Conservation (phyloP, 768 basidiomycete genomes). For the Trametes elegans region DNA sequence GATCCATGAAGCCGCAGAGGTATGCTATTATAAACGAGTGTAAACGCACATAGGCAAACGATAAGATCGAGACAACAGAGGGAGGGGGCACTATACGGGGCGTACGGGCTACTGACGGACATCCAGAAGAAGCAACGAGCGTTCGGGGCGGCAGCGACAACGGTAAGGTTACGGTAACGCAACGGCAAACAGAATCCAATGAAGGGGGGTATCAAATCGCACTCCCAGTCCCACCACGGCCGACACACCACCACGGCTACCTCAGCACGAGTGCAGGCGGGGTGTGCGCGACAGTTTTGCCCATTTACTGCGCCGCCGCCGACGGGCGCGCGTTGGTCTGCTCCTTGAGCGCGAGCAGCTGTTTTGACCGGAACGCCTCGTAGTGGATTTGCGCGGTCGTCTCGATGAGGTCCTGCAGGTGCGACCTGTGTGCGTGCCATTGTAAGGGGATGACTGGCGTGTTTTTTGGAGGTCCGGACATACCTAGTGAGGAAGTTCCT, state of each 20-base stretch:
- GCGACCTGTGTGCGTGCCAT: conserved; percentile 59
- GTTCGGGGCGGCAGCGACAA: not conserved
- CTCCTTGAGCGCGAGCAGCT: conserved; percentile 95
- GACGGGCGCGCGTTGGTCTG: conserved; percentile 72
- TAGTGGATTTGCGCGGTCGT: conserved; percentile 99
- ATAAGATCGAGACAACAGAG: conserved; percentile 16
- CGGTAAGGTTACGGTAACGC: conserved; percentile 9
- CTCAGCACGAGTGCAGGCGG: too few species aligned
- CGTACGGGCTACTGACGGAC: conserved; percentile 9
- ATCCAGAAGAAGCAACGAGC: conserved; percentile 17
- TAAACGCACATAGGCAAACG: conserved; percentile 22
- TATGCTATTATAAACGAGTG: conserved; percentile 25
- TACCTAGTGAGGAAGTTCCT: conserved; percentile 94
- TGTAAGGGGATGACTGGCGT: not conserved
- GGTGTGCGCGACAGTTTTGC: not conserved
- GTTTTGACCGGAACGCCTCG: conserved; percentile 99
- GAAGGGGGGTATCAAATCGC: conserved; percentile 20
- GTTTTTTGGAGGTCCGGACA: conserved; percentile 22
- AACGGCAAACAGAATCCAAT: conserved; percentile 13
- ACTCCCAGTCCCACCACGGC: conserved; percentile 2
- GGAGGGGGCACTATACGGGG: conserved; percentile 9
- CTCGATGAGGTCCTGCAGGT: conserved; percentile 97
- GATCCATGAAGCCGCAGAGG: not conserved
- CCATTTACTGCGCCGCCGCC: conserved; percentile 19
- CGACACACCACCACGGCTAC: not conserved